Evolutionary conservation across 73 alveolate species (phyloP).

Genomic region (Paramecium tetraurelia): DNA sequence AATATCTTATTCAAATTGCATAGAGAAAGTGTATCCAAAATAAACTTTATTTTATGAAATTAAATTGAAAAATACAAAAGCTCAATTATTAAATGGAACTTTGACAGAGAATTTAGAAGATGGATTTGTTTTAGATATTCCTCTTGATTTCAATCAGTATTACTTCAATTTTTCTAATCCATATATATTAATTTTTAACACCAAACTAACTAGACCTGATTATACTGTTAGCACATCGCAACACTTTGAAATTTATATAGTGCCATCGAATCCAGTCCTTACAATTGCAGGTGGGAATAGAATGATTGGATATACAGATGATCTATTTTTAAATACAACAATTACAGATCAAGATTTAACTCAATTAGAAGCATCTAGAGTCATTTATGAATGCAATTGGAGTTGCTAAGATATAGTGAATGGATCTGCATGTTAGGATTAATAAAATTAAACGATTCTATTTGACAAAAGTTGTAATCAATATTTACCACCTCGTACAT

Average conservation of each 20-base stretch:
- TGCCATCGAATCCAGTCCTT: not conserved
- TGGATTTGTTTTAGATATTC: not conserved
- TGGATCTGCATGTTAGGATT: not conserved
- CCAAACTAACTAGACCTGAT: not conserved
- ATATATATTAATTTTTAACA: not conserved
- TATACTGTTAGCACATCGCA: not conserved
- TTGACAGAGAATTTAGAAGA: not conserved
- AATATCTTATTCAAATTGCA: not conserved
- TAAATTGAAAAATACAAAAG: not conserved
- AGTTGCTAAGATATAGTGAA: not conserved
- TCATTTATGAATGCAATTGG: not conserved
- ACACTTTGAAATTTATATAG: not conserved
- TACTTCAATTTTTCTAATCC: not conserved
- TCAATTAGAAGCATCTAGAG: not conserved
- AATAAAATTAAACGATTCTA: not conserved
- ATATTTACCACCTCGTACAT: not conserved
- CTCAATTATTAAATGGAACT: not conserved
- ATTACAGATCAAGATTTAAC: not conserved
- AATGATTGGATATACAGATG: not conserved
- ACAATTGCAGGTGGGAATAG: not conserved
- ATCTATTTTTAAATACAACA: not conserved
- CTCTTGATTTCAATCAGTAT: not conserved
- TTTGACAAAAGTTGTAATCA: not conserved
- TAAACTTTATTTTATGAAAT: not conserved
- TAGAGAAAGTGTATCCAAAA: not conserved